A percentile compares a stretch with the other conserved stretches of the same genome.
These are phyloP conservation scores for Zymoseptoria tritici DNA, from an alignment of 2,329 filamentous ascomycete species.

Conservation along the genomic window DNA sequence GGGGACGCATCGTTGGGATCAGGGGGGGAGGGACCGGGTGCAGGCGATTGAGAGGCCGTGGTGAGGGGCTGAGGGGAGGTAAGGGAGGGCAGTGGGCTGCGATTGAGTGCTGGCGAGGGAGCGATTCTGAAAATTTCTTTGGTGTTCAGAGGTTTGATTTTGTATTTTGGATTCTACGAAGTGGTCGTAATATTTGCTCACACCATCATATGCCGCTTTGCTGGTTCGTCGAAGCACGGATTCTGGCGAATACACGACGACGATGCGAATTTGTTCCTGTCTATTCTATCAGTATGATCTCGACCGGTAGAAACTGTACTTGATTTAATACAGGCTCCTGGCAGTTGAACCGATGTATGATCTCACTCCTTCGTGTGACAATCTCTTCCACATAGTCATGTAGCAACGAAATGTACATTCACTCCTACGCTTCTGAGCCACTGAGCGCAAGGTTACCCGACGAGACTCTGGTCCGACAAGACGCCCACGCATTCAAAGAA, in stretches of 20 bases:
- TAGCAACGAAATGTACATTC: too few relatives aligned
- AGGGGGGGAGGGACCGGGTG: not conserved
- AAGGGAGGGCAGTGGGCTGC: too few relatives aligned
- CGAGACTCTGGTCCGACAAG: too few relatives aligned
- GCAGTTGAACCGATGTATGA: too few relatives aligned
- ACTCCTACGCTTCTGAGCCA: too few relatives aligned
- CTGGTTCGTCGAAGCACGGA: not conserved
- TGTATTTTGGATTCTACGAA: not conserved
- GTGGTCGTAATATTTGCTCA: not conserved
- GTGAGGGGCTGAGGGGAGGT: not conserved
- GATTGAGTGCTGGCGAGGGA: not conserved
- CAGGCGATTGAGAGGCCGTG: not conserved
- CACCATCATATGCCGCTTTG: not conserved
- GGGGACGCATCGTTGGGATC: not conserved
- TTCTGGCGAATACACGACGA: not conserved
- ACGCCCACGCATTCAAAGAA: too few relatives aligned
- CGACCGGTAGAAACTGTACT: too few relatives aligned
- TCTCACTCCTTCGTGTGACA: too few relatives aligned
- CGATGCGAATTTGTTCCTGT: not conserved
- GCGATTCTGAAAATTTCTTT: not conserved
- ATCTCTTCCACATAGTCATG: too few relatives aligned
- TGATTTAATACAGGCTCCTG: too few relatives aligned
- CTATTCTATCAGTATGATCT: not conserved
- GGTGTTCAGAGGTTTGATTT: not conserved
- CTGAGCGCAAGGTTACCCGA: too few relatives aligned